phyloP scores from a whole-genome alignment of 164 flowering plant genomes.

The Saururus chinensis region DNA sequence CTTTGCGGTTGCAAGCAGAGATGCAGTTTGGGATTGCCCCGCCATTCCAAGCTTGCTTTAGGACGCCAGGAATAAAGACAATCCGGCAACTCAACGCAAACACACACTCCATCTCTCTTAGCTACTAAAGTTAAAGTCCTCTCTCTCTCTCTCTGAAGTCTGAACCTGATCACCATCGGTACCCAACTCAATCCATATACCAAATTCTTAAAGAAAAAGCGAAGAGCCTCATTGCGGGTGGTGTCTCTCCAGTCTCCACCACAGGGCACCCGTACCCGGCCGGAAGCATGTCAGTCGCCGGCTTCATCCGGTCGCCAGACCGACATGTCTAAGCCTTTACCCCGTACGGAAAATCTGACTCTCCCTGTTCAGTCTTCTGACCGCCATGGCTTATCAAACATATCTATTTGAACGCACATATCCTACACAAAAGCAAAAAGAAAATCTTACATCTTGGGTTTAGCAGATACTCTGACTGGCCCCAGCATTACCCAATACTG shows the following conservation, averaged over 20 bases:
- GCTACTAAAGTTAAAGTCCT: background rate
- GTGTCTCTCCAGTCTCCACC: background rate
- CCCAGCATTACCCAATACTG: background rate
- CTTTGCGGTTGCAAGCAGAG: background rate
- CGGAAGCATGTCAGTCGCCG: slow-evolving; percentile 6
- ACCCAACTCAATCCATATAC: too few relatives aligned
- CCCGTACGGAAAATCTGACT: background rate
- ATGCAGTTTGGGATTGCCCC: slow-evolving; percentile 6
- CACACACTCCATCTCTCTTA: background rate
- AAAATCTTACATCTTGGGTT: background rate
- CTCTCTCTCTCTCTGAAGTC: too few relatives aligned
- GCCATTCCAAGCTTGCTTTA: slow-evolving; percentile 19
- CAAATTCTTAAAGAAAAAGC: background rate
- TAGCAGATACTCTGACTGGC: background rate
- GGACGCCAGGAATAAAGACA: slow-evolving; percentile 12
- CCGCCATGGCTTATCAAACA: background rate
- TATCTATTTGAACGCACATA: too few relatives aligned
- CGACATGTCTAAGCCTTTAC: slow-evolving; percentile 2
- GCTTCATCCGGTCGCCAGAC: slow-evolving; percentile 1
- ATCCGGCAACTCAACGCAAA: slow-evolving; percentile 6
- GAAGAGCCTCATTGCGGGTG: slow-evolving; percentile 3
- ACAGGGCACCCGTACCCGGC: background rate
- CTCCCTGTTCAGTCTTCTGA: background rate
- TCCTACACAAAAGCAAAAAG: background rate
- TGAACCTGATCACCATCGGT: background rate